Percentiles rank a stretch among this genome's conserved stretches.
These are phyloP conservation scores for Tetrapisispora iriomotensis DNA, from an alignment of 805 yeast species.

Conservation along the genomic window DNA sequence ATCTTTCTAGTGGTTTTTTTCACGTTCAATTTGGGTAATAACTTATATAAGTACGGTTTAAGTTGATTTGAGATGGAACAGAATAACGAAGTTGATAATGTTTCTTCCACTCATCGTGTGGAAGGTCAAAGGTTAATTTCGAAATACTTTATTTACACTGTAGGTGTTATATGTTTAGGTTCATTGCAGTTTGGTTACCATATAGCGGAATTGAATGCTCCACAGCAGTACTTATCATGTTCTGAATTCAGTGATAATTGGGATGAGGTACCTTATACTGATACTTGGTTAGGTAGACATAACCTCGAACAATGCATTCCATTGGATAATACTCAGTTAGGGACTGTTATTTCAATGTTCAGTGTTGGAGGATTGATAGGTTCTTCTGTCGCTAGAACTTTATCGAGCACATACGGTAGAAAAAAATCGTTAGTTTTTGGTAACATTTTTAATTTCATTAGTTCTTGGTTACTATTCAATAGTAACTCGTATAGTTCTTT, in stretches of 20 bases:
- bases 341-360: slow-evolving; percentile 67
- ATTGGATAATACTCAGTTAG: slow-evolving; percentile 48
- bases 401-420: slow-evolving; percentile 63
- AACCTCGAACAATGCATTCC: slow-evolving; percentile 46
- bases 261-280: slow-evolving; percentile 13
- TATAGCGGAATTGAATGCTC: slow-evolving; percentile 90
- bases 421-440: slow-evolving; percentile 43
- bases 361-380: slow-evolving; percentile 79
- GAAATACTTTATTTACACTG: background rate
- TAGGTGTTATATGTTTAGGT: slow-evolving; percentile 54
- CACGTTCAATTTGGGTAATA: too few species aligned
- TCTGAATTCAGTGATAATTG: slow-evolving; percentile 12
- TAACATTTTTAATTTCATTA: slow-evolving; percentile 43
- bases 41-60: too few species aligned
- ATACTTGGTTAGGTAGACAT: slow-evolving; percentile 18
- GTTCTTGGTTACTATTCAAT: slow-evolving; percentile 51
- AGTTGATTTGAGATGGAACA: too few species aligned
- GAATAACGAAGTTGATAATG: too few species aligned
- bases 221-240: slow-evolving; percentile 63
- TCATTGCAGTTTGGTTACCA: slow-evolving; percentile 90
- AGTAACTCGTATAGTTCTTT: slow-evolving; percentile 37
- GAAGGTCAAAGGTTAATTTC: background rate
- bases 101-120: too few species aligned
- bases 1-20: too few species aligned
- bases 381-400: slow-evolving; percentile 54